Evolutionary conservation across 148 eudicot genomes (phyloP).

Genomic region (Amaranthus cruentus): DNA sequence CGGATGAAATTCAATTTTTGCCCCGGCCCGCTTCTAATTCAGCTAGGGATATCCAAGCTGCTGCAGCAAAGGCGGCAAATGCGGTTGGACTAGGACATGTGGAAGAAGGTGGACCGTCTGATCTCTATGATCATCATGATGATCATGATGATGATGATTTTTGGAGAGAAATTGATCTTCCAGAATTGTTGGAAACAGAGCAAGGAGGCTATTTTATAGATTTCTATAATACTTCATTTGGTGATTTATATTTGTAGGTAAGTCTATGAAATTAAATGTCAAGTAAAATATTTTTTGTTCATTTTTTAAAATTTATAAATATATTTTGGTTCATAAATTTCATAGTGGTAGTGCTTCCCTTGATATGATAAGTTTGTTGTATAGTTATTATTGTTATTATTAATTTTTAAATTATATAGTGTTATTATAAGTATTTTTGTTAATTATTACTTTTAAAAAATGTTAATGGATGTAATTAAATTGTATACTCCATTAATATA

Average conservation of each 20-base stretch:
- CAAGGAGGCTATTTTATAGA: conserved; percentile 13
- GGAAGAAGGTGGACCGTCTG: background rate
- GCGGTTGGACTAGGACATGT: conserved; percentile 21
- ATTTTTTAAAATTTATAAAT: too few species aligned
- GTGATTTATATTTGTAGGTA: conserved; percentile 25
- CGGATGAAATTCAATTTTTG: conserved; percentile 42
- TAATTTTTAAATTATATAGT: too few species aligned
- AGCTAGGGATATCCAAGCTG: conserved; percentile 57
- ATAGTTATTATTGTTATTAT: too few species aligned
- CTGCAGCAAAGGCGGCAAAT: conserved; percentile 50
- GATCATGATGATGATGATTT: conserved; percentile 41
- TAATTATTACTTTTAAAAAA: too few species aligned
- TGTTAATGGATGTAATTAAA: too few species aligned
- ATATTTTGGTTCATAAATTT: too few species aligned
- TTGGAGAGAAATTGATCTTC: conserved; percentile 71
- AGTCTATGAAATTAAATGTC: background rate
- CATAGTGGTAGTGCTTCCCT: too few species aligned
- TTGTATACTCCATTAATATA: too few species aligned
- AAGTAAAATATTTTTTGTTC: too few species aligned
- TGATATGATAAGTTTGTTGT: too few species aligned
- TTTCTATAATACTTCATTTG: conserved; percentile 11
- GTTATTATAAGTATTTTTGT: too few species aligned
- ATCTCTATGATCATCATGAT: conserved; percentile 1
- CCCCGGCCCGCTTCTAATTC: conserved; percentile 42
- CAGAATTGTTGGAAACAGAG: conserved; percentile 36